Evolutionary conservation across 2,329 filamentous ascomycete species (phyloP).

Genomic region (Hymenoscyphus occultus): DNA sequence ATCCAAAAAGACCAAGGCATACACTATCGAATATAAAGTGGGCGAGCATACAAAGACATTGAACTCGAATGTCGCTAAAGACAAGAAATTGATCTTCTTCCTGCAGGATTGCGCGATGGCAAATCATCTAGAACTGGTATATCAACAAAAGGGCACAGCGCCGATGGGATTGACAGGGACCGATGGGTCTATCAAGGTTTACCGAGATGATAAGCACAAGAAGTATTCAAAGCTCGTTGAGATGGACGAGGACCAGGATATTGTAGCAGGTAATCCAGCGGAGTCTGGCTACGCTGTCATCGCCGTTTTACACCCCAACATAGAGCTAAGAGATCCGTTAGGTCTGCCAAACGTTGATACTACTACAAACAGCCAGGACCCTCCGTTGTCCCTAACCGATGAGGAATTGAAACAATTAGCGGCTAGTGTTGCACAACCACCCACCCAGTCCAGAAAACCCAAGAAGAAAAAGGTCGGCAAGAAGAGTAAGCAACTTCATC

Average conservation of each 20-base stretch:
- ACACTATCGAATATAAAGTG: background rate
- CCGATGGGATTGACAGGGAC: background rate
- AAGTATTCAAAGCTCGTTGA: background rate
- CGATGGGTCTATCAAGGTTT: background rate
- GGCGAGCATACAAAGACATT: slow-evolving; percentile 12
- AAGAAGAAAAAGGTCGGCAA: background rate
- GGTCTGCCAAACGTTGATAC: background rate
- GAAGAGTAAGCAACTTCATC: background rate
- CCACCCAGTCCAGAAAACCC: background rate
- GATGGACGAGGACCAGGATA: background rate
- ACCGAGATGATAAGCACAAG: slow-evolving; percentile 4
- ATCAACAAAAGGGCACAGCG: background rate
- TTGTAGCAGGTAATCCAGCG: slow-evolving; percentile 4
- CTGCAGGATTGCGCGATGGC: slow-evolving; percentile 22
- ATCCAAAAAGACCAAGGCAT: background rate
- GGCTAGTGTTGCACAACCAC: slow-evolving; percentile 3
- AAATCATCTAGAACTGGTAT: slow-evolving; percentile 18
- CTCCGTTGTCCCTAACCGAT: background rate
- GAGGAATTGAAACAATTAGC: background rate
- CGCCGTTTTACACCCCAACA: background rate
- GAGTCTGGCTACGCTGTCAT: slow-evolving; percentile 1
- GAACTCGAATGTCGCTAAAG: background rate
- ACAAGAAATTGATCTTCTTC: slow-evolving; percentile 16
- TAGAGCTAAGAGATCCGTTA: background rate
- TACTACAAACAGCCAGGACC: background rate